Conservation (phyloP, 768 basidiomycete species). For the Trametes elegans region DNA sequence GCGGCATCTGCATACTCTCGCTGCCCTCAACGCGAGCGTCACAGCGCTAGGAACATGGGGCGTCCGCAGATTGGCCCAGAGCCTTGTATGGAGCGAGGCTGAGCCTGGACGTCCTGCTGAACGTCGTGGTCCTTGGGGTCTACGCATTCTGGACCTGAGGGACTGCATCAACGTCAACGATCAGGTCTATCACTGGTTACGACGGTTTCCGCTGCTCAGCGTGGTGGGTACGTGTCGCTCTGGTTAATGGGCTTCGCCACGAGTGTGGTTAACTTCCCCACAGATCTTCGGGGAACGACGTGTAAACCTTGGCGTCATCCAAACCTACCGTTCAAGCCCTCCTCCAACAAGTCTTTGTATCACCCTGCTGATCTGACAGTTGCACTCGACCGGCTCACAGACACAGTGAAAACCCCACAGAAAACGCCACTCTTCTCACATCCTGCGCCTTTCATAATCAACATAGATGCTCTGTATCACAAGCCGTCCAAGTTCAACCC, state of each 20-base stretch:
- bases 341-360: constrained; percentile 16
- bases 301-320: constrained; percentile 9
- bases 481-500: background rate
- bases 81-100: constrained; percentile 40
- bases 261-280: background rate
- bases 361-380: constrained; percentile 17
- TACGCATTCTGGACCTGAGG: constrained; percentile 57
- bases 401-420: background rate
- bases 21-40: constrained; percentile 62
- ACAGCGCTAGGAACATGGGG: constrained; percentile 53
- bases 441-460: constrained; percentile 31
- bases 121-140: constrained; percentile 50
- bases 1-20: constrained; percentile 49
- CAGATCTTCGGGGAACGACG: constrained; percentile 33
- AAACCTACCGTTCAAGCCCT: constrained; percentile 9
- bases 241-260: no score
- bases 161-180: constrained; percentile 49
- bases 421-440: constrained; percentile 33
- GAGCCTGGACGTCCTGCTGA: constrained; percentile 14
- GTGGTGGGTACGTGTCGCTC: constrained; percentile 52
- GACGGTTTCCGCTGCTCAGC: constrained; percentile 55
- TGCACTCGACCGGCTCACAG: constrained; percentile 7
- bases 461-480: constrained; percentile 31
- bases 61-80: constrained; percentile 49
- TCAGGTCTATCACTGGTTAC: constrained; percentile 40